Evolutionary conservation across 805 yeast species (phyloP).

Genomic region (Wickerhamomyces chambardii): DNA sequence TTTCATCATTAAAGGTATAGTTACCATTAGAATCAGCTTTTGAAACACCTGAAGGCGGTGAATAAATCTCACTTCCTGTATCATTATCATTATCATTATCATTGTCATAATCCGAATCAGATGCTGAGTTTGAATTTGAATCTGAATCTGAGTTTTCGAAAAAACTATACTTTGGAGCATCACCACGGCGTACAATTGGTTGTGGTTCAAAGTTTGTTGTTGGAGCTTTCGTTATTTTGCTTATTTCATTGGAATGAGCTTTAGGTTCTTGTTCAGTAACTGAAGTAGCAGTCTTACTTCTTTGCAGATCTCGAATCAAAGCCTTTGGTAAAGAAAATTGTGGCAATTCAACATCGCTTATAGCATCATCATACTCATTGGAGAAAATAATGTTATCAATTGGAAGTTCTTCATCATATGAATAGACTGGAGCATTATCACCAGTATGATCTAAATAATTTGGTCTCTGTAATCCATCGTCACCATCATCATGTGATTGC

Average conservation of each 20-base stretch:
- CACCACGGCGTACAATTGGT: conserved; percentile 1
- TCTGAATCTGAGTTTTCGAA: conserved; percentile 11
- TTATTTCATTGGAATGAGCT: too few species aligned
- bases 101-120: conserved; percentile 4
- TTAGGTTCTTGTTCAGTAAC: not conserved
- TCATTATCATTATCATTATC: conserved; percentile 4
- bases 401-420: conserved; percentile 19
- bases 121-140: conserved; percentile 1
- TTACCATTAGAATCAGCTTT: not conserved
- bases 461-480: too few species aligned
- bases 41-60: not conserved
- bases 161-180: conserved; percentile 15
- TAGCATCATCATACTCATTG: not conserved
- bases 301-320: conserved; percentile 4
- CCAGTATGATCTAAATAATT: not conserved
- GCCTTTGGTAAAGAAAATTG: conserved; percentile 8
- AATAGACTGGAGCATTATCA: not conserved
- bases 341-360: not conserved
- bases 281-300: not conserved
- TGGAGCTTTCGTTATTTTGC: too few species aligned
- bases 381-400: not conserved
- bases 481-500: conserved; percentile 3
- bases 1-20: conserved; percentile 4
- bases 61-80: conserved; percentile 2
- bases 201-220: too few species aligned